Percentiles rank a stretch among this genome's conserved stretches.
phyloP scores from a whole-genome alignment of 805 yeast genomes.

The Candida stauntonica region DNA sequence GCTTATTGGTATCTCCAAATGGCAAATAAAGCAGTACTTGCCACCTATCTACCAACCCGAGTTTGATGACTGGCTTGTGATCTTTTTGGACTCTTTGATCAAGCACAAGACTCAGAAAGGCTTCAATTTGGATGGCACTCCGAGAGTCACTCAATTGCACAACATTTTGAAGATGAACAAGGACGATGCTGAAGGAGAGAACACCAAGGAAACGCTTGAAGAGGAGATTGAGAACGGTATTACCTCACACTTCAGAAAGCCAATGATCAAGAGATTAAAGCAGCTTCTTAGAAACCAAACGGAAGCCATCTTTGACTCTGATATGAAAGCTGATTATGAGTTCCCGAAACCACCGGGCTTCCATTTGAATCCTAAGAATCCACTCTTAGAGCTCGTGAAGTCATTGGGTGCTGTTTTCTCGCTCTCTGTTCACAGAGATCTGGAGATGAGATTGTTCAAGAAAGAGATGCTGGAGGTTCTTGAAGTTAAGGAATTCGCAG shows the following conservation, averaged over 20 bases:
- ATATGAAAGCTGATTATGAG: conserved; percentile 56
- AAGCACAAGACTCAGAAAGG: conserved; percentile 41
- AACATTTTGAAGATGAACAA: conserved; percentile 45
- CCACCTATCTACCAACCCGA: conserved; percentile 77
- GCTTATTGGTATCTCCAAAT: conserved; percentile 45
- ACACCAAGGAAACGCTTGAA: conserved; percentile 21
- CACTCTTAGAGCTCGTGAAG: conserved; percentile 78
- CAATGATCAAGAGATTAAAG: conserved; percentile 61
- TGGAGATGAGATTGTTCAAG: conserved; percentile 73
- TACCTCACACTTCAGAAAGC: conserved; percentile 53
- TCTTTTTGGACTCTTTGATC: conserved; percentile 67
- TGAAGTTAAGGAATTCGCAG: conserved; percentile 81
- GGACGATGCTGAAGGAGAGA: conserved; percentile 16
- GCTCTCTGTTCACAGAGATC: conserved; percentile 55
- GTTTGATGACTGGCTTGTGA: conserved; percentile 81
- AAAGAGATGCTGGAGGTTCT: conserved; percentile 68
- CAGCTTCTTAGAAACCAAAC: conserved; percentile 65
- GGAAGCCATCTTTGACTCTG: conserved; percentile 66
- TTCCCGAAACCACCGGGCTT: conserved; percentile 81
- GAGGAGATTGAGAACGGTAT: conserved; percentile 43
- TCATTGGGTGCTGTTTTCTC: conserved; percentile 66
- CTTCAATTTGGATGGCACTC: conserved; percentile 38
- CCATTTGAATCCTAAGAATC: conserved; percentile 52
- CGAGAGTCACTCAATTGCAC: conserved; percentile 65
- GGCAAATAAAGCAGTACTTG: conserved; percentile 76